These are phyloP conservation scores for Phytomonas sp. DNA, from an alignment of 208 protist species.

Conservation along the genomic window DNA sequence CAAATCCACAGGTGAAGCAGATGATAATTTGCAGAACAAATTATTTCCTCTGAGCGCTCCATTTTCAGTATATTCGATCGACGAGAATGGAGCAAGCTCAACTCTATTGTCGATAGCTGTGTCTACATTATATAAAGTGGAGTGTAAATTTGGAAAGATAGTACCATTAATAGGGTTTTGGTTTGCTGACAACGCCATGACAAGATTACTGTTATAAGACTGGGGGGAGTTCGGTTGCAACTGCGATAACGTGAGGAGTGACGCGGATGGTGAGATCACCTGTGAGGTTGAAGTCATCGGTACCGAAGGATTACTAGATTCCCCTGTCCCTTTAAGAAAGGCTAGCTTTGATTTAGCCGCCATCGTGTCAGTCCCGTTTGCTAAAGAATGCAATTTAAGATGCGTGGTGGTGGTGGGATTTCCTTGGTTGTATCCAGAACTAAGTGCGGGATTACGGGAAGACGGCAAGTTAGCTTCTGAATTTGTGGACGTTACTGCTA, in stretches of 20 bases:
- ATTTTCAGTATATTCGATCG: not conserved
- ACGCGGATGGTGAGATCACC: not conserved
- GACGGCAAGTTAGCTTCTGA: not conserved
- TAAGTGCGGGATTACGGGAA: not conserved
- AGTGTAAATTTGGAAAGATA: not conserved
- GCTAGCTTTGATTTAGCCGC: not conserved
- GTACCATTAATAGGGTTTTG: not conserved
- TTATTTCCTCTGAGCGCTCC: not conserved
- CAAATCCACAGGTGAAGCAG: not conserved
- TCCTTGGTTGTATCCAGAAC: not conserved
- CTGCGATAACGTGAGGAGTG: not conserved
- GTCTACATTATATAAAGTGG: not conserved
- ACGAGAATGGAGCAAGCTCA: not conserved
- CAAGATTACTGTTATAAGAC: not conserved
- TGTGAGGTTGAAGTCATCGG: not conserved
- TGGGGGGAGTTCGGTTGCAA: not conserved
- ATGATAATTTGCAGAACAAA: not conserved
- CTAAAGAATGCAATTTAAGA: not conserved
- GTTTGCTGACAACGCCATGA: not conserved
- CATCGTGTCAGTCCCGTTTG: not conserved
- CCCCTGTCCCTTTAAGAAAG: not conserved
- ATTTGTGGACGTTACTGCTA: not conserved
- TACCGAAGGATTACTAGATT: not conserved
- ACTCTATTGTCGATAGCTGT: not conserved
- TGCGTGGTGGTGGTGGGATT: not conserved